Evolutionary conservation across 192 early-diverging fungal species (phyloP).

Genomic region (Umbelopsis vinacea): DNA sequence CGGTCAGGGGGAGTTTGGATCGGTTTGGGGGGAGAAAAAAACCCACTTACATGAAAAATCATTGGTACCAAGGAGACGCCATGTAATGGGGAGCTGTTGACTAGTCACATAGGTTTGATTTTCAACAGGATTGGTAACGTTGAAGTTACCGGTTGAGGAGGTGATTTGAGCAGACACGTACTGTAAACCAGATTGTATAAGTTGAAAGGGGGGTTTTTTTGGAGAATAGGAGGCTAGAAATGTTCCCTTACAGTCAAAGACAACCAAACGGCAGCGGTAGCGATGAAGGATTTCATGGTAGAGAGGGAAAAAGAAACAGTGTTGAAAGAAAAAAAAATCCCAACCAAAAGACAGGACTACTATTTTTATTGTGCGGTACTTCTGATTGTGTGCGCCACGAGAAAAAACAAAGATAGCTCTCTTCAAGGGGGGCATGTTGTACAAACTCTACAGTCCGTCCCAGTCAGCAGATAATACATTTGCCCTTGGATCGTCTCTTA

Average conservation of each 20-base stretch:
- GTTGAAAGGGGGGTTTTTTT: too few species aligned
- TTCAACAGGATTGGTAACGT: constrained; percentile 36
- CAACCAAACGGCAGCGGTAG: constrained; percentile 18
- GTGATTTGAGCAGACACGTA: constrained; percentile 36
- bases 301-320: background rate
- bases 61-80: constrained; percentile 22
- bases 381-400: constrained; percentile 23
- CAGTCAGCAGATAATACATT: constrained; percentile 42
- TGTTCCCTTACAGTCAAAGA: constrained; percentile 10
- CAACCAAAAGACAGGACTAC: background rate
- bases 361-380: constrained; percentile 12
- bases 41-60: constrained; percentile 31
- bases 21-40: too few species aligned
- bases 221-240: background rate
- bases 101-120: constrained; percentile 36
- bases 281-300: constrained; percentile 4
- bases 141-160: constrained; percentile 31
- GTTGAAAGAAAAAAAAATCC: background rate
- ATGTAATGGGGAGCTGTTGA: constrained; percentile 37
- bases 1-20: too few species aligned
- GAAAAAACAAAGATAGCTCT: constrained; percentile 16
- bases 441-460: constrained; percentile 14
- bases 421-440: constrained; percentile 19
- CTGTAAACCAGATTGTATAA: background rate
- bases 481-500: constrained; percentile 51